Conservation (phyloP, 768 basidiomycete species). For the Trichaptum fuscoviolaceum region DNA sequence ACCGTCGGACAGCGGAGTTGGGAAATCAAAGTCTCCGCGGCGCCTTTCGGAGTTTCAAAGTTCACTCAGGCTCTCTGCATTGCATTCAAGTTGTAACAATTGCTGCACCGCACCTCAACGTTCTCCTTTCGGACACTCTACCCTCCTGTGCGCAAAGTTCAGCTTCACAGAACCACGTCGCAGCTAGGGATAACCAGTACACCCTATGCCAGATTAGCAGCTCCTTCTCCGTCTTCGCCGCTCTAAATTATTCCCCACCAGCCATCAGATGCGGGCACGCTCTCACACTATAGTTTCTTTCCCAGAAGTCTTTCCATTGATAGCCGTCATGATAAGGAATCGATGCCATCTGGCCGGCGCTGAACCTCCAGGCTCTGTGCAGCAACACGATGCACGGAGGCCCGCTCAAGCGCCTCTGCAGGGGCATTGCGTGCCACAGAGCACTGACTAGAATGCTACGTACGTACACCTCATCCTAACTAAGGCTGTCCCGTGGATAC, state of each 20-base stretch:
- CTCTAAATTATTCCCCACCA: neutral
- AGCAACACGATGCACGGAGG: neutral
- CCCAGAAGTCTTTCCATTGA: neutral
- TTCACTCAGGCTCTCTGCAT: neutral
- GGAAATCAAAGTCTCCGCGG: neutral
- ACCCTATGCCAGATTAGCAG: neutral
- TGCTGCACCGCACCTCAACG: neutral
- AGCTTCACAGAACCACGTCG: neutral
- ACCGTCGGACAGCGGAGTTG: neutral
- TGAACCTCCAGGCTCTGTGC: neutral
- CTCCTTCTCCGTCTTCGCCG: neutral
- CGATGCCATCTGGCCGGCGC: neutral
- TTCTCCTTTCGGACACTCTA: neutral
- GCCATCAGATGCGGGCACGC: neutral
- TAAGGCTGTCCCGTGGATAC: too few relatives aligned
- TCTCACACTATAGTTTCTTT: neutral
- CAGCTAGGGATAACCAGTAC: neutral
- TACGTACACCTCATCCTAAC: too few relatives aligned
- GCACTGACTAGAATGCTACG: too few relatives aligned
- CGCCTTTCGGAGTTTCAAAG: neutral
- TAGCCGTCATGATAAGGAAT: neutral
- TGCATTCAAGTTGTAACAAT: too few relatives aligned
- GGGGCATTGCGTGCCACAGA: neutral
- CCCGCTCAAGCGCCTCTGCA: neutral
- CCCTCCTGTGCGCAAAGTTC: too few relatives aligned